These are phyloP conservation scores for Bacterosira constricta DNA, from an alignment of 108 stramenopile species.

Conservation along the genomic window DNA sequence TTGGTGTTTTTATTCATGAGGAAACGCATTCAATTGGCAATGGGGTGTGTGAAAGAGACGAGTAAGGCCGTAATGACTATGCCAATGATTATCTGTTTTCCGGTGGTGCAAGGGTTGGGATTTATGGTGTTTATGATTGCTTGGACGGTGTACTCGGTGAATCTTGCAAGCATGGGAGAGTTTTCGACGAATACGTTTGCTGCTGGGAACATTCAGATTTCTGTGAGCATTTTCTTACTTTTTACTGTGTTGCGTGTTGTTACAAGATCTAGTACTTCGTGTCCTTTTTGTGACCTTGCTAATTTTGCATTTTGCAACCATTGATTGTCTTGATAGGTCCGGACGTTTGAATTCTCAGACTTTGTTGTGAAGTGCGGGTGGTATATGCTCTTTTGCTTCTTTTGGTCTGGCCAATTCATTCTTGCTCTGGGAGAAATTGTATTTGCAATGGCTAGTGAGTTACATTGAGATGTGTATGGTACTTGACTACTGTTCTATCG, in stretches of 20 bases:
- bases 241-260: background rate
- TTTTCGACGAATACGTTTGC: slow-evolving; percentile 31
- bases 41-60: slow-evolving; percentile 86
- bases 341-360: slow-evolving; percentile 59
- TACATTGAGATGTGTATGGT: slow-evolving; percentile 40
- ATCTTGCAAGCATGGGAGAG: slow-evolving; percentile 83
- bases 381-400: slow-evolving; percentile 91
- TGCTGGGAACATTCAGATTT: slow-evolving; percentile 33
- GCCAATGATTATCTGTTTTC: slow-evolving; percentile 80
- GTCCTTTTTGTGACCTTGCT: background rate
- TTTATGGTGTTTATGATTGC: slow-evolving; percentile 64
- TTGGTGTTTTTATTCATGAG: slow-evolving; percentile 81
- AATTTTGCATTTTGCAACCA: background rate
- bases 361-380: slow-evolving; percentile 55
- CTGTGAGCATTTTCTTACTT: slow-evolving; percentile 1
- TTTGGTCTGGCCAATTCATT: slow-evolving; percentile 94
- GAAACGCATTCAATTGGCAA: slow-evolving; percentile 85
- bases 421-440: slow-evolving; percentile 91
- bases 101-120: slow-evolving; percentile 66
- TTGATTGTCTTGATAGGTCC: too few relatives aligned
- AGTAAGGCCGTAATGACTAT: slow-evolving; percentile 79
- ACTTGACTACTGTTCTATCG: too few relatives aligned
- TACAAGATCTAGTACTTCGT: background rate
- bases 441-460: slow-evolving; percentile 76
- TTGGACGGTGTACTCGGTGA: slow-evolving; percentile 63